phyloP scores from a whole-genome alignment of 805 yeast species.

The Candida tammaniensis region DNA sequence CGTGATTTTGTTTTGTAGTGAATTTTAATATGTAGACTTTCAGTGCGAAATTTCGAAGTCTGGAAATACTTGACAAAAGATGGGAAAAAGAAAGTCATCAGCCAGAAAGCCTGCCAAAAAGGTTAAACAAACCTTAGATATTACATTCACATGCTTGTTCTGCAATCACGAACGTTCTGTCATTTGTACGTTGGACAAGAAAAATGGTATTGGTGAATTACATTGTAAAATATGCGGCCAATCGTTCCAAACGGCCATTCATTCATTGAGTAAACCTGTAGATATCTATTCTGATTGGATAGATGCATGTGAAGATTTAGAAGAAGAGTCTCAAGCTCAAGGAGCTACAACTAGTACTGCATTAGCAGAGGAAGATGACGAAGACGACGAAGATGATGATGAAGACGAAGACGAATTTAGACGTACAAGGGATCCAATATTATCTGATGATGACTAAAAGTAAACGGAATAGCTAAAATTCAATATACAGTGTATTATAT shows the following conservation, averaged over 20 bases:
- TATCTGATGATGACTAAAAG: conserved; percentile 31
- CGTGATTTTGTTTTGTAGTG: no score
- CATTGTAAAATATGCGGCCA: conserved; percentile 95
- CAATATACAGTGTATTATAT: not conserved
- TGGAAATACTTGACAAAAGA: conserved; percentile 8
- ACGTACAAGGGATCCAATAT: conserved; percentile 10
- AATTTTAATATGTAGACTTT: no score
- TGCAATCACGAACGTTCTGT: conserved; percentile 96
- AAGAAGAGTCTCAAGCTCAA: conserved; percentile 42
- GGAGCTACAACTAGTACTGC: conserved; percentile 13
- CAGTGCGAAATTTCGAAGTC: no score
- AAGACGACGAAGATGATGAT: conserved; percentile 29
- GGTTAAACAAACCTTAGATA: conserved; percentile 73
- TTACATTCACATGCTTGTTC: conserved; percentile 84
- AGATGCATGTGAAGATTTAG: conserved; percentile 89
- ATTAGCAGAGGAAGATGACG: conserved; percentile 19
- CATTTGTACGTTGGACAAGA: conserved; percentile 83
- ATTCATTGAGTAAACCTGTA: conserved; percentile 81
- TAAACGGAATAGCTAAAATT: not conserved
- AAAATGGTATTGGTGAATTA: conserved; percentile 75
- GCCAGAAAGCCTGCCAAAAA: conserved; percentile 73
- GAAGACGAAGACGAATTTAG: conserved; percentile 15
- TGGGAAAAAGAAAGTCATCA: conserved; percentile 82
- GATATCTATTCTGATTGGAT: conserved; percentile 98
- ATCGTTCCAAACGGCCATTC: conserved; percentile 83